Base-by-base conservation (phyloP, 1,284 basidiomycete genomes). In the Apiotrichum gamsii region DNA sequence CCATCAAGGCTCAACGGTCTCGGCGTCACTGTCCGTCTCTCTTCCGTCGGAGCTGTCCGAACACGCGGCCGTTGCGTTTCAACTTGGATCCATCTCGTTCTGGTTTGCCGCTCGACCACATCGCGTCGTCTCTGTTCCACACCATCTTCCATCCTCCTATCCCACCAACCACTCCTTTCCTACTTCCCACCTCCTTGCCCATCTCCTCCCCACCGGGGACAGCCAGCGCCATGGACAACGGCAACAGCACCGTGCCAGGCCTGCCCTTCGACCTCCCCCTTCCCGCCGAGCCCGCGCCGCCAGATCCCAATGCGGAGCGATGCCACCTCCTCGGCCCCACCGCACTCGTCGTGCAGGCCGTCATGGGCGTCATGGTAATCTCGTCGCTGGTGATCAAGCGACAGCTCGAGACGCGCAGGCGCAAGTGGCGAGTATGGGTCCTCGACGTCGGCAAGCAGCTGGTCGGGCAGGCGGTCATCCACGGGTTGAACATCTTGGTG, bases 401-500 rank as follows among this genome's bases (percentile, higher is more conserved):
- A 46, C 85, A 94, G 56, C 76, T 86, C 56, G 93, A 97, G 72
- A 77, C 77, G 37, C 83, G 83, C 16, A 88, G 84, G 64, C 80
- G 93, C 29, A 86, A 84, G 21, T 97, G 94, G 93, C 78, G 81
- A 63, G 54, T 95, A 73, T 97, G 94, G 88, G 66, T 85, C 30
- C 88, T 86, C 65, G 90, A 94, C 61, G 85, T 94, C 4, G 84
- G 82, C 8, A 94, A 97, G 70, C 94, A 98, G 75, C 75, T 96
- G 38, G 78, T 87, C 19, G 93, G 93, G 28, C 90, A 96, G 67
- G 80, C 87, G 72, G 87, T 91, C 60, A 82, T 96, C 4, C 94
- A 97, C 66, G 81, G 79, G 4, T 76, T 85, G 38, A 97, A 97
- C 69, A 79, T 97, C 19, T 73, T 93, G 33, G 82, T 90, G 50